Base-by-base conservation (phyloP, 768 basidiomycete genomes). In the Lentinula boryana region DNA sequence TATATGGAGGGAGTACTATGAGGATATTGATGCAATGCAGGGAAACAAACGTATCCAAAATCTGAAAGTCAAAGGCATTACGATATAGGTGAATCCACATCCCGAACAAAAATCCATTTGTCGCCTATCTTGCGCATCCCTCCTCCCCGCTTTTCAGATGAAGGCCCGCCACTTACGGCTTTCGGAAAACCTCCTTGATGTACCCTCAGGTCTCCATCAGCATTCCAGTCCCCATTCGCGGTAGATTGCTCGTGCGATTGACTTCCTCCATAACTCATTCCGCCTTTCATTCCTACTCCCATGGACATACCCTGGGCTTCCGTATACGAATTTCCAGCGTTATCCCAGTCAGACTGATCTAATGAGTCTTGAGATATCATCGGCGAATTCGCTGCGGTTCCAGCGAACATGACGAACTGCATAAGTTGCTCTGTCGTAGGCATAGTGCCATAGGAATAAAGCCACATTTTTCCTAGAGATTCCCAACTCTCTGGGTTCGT, bases 351-450 rank as follows among this genome's bases (percentile, higher is more conserved):
- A 40, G 58, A 50, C 36, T 60, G 38, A 52, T 40, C 50, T 49
- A 49, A 51, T 16, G 40, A 43, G 9, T 60, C 36, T 46, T 40
- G 48, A 23, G 44, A 60, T n/a, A 50, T 35, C 56, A 44, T 57
- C 13, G 38, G 31, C 4, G 49, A 35, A 52, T 43, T 49, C 27
- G 27, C 38, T 3, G 44, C 18, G 6, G 57, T 35, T 7, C 58
- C 50, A 15, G 58, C 58, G 13, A 52, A 7, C 78, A 88, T 78
- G 63, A 89, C 78, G 69, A 87, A 89, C 71, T 85, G 80, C 85
- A 91, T 85, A 65, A 93, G 80, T 67, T 92, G 81, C 67, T 91
- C 86, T 67, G 87, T 85, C 60, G 88, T 80, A 32, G 91, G 91
- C 65, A 76, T 53, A 67, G 82, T 79, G 44, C 89, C 88, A 71